phyloP scores from a whole-genome alignment of 164 flowering plant genomes.

The Macadamia integrifolia region DNA sequence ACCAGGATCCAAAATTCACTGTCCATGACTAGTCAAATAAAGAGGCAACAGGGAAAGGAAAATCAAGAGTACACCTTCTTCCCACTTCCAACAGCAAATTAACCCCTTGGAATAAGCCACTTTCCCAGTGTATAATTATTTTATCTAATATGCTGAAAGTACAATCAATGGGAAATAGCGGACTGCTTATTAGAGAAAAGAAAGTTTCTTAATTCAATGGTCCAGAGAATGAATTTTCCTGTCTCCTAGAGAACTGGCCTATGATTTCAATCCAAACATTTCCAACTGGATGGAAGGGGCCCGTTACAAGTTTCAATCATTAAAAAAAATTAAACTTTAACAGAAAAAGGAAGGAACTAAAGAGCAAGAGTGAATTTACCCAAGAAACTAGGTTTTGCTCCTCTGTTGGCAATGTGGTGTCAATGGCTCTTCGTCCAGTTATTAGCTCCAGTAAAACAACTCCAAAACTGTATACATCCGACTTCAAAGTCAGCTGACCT shows the following conservation, averaged over 20 bases:
- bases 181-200: neutral
- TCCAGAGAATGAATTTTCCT: too few species aligned
- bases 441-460: constrained; percentile 61
- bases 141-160: too few species aligned
- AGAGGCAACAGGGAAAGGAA: neutral
- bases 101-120: too few species aligned
- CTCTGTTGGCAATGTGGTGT: constrained; percentile 45
- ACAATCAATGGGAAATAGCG: neutral
- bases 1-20: neutral
- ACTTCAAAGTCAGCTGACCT: constrained; percentile 48
- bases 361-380: constrained; percentile 28
- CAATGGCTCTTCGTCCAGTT: constrained; percentile 62
- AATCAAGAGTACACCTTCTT: too few species aligned
- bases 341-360: neutral
- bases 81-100: too few species aligned
- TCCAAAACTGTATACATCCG: constrained; percentile 71
- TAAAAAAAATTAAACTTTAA: neutral
- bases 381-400: constrained; percentile 68
- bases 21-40: neutral
- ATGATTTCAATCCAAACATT: neutral
- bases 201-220: too few species aligned
- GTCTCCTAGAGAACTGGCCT: too few species aligned
- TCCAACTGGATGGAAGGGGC: neutral
- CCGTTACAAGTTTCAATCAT: neutral
- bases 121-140: too few species aligned